These are phyloP conservation scores for Paramarasmius palmivorus DNA, from an alignment of 1,284 basidiomycete genomes.

Conservation along the genomic window DNA sequence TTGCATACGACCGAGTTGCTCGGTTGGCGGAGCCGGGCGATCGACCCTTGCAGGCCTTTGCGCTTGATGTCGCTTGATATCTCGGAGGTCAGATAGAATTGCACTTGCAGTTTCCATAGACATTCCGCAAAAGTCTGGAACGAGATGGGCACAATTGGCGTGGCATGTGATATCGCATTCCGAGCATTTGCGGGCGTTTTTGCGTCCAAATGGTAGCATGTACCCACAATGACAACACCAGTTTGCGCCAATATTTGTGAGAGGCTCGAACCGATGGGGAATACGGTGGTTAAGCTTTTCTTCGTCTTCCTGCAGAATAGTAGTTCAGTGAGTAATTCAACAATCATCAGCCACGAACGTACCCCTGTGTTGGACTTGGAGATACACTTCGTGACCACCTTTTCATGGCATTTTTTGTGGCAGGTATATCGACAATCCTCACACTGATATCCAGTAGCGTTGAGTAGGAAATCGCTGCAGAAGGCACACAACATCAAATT, in stretches of 20 bases:
- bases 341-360: conserved; percentile 33
- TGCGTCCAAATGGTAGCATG: conserved; percentile 95
- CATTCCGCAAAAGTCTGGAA: conserved; percentile 99
- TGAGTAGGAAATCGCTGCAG: conserved; percentile 96
- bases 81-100: conserved; percentile 88
- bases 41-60: conserved; percentile 28
- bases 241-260: conserved; percentile 97
- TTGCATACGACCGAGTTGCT: conserved; percentile 16
- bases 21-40: background rate
- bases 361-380: conserved; percentile 95
- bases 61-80: conserved; percentile 61
- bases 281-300: conserved; percentile 99
- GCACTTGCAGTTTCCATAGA: conserved; percentile 99
- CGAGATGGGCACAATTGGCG: conserved; percentile 96
- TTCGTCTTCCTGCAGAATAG: conserved; percentile 79
- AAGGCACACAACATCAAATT: conserved; percentile 98
- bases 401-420: conserved; percentile 99
- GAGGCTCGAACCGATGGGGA: conserved; percentile 96
- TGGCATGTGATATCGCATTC: conserved; percentile 98
- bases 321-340: background rate
- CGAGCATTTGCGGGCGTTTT: conserved; percentile 93
- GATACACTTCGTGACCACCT: conserved; percentile 99
- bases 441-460: conserved; percentile 97
- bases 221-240: conserved; percentile 99
- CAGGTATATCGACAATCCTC: conserved; percentile 99